These are phyloP conservation scores for Phaffia rhodozyma DNA, from an alignment of 1,284 basidiomycete genomes.

Conservation along the genomic window DNA sequence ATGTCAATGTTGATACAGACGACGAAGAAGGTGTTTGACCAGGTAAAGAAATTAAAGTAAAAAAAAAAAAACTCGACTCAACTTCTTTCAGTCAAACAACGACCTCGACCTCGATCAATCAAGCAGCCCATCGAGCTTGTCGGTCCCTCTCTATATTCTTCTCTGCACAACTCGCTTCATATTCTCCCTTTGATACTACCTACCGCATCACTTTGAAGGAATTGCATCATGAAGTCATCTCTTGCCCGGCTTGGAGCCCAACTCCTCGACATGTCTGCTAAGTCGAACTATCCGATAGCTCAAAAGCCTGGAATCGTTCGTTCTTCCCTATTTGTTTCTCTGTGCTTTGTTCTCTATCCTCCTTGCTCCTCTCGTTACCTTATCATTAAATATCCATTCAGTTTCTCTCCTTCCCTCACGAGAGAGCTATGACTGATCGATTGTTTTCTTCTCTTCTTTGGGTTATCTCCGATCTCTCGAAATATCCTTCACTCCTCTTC, in stretches of 20 bases:
- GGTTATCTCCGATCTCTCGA: background rate
- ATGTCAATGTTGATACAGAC: background rate
- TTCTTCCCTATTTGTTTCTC: conserved; percentile 4
- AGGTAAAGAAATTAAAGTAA: background rate
- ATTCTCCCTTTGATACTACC: background rate
- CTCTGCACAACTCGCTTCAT: background rate
- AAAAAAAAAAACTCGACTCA: no score
- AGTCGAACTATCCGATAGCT: background rate
- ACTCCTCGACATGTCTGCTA: conserved; percentile 7
- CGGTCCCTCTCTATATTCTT: background rate
- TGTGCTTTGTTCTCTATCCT: background rate
- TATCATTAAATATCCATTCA: no score
- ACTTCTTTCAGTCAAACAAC: no score
- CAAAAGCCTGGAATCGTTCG: conserved; percentile 2
- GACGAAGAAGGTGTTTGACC: background rate
- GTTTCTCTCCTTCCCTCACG: no score
- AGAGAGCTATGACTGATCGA: no score
- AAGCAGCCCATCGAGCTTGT: no score
- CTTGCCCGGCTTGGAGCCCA: conserved; percentile 1
- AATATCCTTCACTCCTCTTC: background rate
- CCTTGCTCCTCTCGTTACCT: background rate
- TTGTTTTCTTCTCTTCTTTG: background rate
- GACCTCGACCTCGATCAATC: no score
- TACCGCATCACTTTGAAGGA: background rate
- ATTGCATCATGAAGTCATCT: background rate